Base-by-base conservation (phyloP, 768 basidiomycete species). In the Lyophyllum decastes region DNA sequence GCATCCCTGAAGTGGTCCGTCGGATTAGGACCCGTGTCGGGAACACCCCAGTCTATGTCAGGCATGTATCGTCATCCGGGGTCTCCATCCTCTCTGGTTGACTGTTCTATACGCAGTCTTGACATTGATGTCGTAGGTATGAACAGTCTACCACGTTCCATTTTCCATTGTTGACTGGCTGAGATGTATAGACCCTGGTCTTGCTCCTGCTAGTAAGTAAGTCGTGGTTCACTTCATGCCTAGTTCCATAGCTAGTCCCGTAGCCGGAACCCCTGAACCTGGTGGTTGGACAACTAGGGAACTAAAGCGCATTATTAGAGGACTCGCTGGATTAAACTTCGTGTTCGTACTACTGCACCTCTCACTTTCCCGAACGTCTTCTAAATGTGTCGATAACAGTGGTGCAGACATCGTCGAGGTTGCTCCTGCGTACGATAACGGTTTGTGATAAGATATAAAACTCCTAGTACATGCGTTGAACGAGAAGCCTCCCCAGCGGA, bases 271-370 rank as follows among this genome's bases (percentile, higher is more conserved):
- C 1, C 92, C 92, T 14, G 92, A 94, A 69, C 79, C 87, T 2
- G 92, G 92, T 30, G 92, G 92, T 12, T 92, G 89, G 90, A 91
- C 92, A 2, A 87, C 84, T 19, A 83, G 91, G 48, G 92, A 93
- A 72, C 78, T 91, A 41, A 92, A 92, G 65, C 82, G 89, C 34
- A 89, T 92, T 63, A 78, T 93, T 50, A 83, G 92, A 57, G 92
- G 92, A 14, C 77, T 94, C 12, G 83, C 83, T 1, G 90, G 90
- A 4, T 73, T 94, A 33, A 91, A 92, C 68, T 86, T 92, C 55
- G 85, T 93, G 90, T 91, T 74, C 47, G 86, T 64, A 11, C n/a
- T 19, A 10, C 21, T 34, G 22, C 12, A 45, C 33, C 25, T 19
- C 21, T 38, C 30, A 4, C 35, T 38, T 33, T 27, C 41, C 54